Evolutionary conservation across 2,329 filamentous ascomycete genomes (phyloP).

Genomic region (Macrophomina tecta): DNA sequence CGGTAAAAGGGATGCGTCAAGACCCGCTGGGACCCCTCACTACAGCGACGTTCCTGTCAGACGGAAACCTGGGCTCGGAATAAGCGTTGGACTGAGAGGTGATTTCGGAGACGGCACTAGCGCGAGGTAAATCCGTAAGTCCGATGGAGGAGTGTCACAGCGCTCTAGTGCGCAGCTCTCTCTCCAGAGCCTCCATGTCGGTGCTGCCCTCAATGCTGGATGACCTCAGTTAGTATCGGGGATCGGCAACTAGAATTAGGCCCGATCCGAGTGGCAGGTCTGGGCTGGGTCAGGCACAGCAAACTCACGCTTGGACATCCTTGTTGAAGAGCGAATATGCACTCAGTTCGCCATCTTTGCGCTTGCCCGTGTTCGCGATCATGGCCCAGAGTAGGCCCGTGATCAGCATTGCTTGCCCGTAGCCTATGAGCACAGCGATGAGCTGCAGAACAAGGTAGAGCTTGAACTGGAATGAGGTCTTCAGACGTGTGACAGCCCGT

Average conservation of each 20-base stretch:
- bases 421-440: slow-evolving; percentile 34
- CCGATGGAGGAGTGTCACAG: slow-evolving; percentile 13
- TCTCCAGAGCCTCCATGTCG: slow-evolving; percentile 28
- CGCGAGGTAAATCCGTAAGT: slow-evolving; percentile 22
- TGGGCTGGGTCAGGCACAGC: not conserved
- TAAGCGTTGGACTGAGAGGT: not conserved
- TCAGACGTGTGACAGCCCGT: slow-evolving; percentile 32
- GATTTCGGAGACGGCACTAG: not conserved
- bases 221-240: slow-evolving; percentile 10
- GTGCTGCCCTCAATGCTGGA: slow-evolving; percentile 28
- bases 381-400: slow-evolving; percentile 42
- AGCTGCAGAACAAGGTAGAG: slow-evolving; percentile 37
- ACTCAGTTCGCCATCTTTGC: slow-evolving; percentile 39
- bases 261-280: slow-evolving; percentile 3
- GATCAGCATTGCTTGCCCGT: slow-evolving; percentile 39
- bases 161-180: slow-evolving; percentile 23
- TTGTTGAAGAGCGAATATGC: slow-evolving; percentile 41
- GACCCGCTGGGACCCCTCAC: slow-evolving; percentile 7
- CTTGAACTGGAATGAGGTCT: slow-evolving; percentile 38
- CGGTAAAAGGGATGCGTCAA: slow-evolving; percentile 5
- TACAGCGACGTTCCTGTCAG: not conserved
- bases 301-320: slow-evolving; percentile 36
- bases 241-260: slow-evolving; percentile 20
- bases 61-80: not conserved
- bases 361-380: slow-evolving; percentile 39